Conservation (phyloP, 2,329 filamentous ascomycete species). For the Ceratocystis harringtonii region DNA sequence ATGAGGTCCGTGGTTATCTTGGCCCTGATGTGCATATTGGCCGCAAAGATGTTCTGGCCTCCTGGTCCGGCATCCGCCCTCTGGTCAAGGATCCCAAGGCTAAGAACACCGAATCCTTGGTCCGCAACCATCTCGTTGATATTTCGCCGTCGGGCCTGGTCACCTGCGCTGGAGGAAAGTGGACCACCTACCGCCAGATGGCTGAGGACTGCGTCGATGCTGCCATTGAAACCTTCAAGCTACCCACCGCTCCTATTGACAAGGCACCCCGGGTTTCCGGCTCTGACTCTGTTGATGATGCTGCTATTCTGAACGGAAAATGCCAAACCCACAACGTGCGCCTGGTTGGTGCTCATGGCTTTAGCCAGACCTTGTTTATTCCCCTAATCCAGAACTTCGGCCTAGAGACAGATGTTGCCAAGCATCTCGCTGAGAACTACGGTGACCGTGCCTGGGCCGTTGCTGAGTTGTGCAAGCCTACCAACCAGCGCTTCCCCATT, state of each 20-base stretch:
- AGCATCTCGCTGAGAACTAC: slow-evolving; percentile 75
- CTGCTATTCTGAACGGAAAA: slow-evolving; percentile 45
- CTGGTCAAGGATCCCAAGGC: slow-evolving; percentile 77
- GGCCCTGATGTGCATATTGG: slow-evolving; percentile 74
- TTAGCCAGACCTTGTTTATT: slow-evolving; percentile 81
- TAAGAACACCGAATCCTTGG: slow-evolving; percentile 71
- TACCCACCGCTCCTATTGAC: slow-evolving; percentile 41
- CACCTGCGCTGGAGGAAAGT: slow-evolving; percentile 79
- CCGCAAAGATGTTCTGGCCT: slow-evolving; percentile 73
- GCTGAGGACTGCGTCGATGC: slow-evolving; percentile 78
- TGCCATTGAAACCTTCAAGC: slow-evolving; percentile 52
- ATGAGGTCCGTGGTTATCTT: slow-evolving; percentile 67
- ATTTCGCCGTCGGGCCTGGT: slow-evolving; percentile 65
- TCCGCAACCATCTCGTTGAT: slow-evolving; percentile 73
- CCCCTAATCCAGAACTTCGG: slow-evolving; percentile 89
- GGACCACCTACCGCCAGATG: slow-evolving; percentile 91
- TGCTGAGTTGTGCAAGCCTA: slow-evolving; percentile 62
- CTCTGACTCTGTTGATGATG: slow-evolving; percentile 54
- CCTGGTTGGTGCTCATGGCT: slow-evolving; percentile 71
- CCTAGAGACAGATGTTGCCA: slow-evolving; percentile 79
- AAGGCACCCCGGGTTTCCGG: slow-evolving; percentile 53
- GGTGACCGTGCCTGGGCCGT: slow-evolving; percentile 89
- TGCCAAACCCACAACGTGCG: slow-evolving; percentile 77
- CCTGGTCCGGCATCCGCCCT: slow-evolving; percentile 78
- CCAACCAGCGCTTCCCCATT: slow-evolving; percentile 65